These are phyloP conservation scores for Magnaporthiopsis incrustans DNA, from an alignment of 2,329 filamentous ascomycete genomes.

Conservation along the genomic window DNA sequence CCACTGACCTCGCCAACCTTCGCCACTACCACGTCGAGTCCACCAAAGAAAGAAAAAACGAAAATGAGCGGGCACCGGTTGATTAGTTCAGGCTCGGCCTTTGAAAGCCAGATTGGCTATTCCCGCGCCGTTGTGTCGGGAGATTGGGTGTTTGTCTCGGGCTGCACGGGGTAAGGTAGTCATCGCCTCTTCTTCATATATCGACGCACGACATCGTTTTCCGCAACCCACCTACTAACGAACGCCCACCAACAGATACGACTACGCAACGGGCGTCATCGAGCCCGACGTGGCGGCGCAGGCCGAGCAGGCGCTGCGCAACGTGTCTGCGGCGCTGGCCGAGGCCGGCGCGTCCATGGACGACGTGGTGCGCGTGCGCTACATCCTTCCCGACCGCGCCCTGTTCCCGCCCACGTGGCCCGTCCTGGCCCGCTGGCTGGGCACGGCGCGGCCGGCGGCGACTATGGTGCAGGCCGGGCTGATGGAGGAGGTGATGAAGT, in stretches of 20 bases:
- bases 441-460: slow-evolving; percentile 40
- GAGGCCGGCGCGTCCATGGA: slow-evolving; percentile 33
- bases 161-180: slow-evolving; percentile 45
- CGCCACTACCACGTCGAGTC: neutral
- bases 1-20: neutral
- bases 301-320: slow-evolving; percentile 39
- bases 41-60: neutral
- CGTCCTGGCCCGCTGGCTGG: slow-evolving; percentile 40
- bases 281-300: slow-evolving; percentile 37
- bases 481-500: slow-evolving; percentile 40
- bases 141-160: slow-evolving; percentile 45
- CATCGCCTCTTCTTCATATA: neutral
- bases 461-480: slow-evolving; percentile 44
- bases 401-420: slow-evolving; percentile 43
- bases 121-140: slow-evolving; percentile 44
- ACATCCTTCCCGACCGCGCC: slow-evolving; percentile 39
- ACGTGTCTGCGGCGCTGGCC: slow-evolving; percentile 36
- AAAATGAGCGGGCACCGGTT: slow-evolving; percentile 10
- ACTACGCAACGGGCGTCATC: slow-evolving; percentile 39
- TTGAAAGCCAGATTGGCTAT: slow-evolving; percentile 46
- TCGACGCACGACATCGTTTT: neutral
- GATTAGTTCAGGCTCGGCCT: slow-evolving; percentile 42
- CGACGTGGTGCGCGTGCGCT: slow-evolving; percentile 43
- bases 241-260: slow-evolving; percentile 28
- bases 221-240: neutral